Percentiles rank a stretch among this genome's conserved stretches.
Conservation (phyloP, 257 asterid genomes). For the Rauvolfia tetraphylla region DNA sequence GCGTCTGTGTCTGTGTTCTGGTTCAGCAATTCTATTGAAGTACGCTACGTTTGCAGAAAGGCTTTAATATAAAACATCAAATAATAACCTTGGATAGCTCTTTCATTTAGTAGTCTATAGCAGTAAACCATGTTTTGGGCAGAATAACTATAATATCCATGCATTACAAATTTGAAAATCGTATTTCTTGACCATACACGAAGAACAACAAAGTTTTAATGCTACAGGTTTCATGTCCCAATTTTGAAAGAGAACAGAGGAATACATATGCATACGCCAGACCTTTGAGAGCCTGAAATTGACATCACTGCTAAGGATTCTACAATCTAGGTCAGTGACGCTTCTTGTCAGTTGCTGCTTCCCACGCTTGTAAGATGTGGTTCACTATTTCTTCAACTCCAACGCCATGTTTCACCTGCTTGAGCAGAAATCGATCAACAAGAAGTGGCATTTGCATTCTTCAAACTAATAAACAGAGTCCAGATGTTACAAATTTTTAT, state of each 20-base stretch:
- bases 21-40: no score
- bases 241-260: not conserved
- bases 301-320: not conserved
- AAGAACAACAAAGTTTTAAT: no score
- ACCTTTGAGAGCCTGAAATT: not conserved
- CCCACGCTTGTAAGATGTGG: slow-evolving; percentile 74
- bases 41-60: no score
- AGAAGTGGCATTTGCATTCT: not conserved
- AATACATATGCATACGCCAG: not conserved
- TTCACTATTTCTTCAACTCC: slow-evolving; percentile 77
- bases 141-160: no score
- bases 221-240: not conserved
- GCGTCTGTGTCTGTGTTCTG: no score
- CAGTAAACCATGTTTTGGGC: no score
- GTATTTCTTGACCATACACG: no score
- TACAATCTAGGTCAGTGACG: slow-evolving; percentile 31
- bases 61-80: no score
- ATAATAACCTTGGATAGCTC: no score
- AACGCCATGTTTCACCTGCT: slow-evolving; percentile 19
- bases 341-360: slow-evolving; percentile 62
- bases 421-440: no score
- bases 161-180: no score
- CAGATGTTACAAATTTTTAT: not conserved
- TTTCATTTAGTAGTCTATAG: no score
- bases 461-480: not conserved